Percentiles rank a stretch among this genome's conserved stretches.
Conservation (phyloP, 176 grass and related monocot genomes). For the Metroxylon sagu region DNA sequence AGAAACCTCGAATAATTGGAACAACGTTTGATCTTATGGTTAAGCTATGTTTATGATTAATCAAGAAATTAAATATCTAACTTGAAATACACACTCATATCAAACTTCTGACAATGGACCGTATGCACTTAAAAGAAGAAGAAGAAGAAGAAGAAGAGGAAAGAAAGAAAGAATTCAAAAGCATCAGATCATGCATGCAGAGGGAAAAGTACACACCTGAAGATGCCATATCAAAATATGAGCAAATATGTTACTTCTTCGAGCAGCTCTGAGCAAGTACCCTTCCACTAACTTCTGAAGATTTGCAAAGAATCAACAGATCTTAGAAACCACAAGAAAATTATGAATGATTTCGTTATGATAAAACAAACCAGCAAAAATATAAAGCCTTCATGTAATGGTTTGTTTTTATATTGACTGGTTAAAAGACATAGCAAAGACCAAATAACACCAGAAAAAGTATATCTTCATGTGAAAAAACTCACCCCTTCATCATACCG, state of each 20-base stretch:
- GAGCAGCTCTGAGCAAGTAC: conserved; percentile 93
- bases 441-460: background rate
- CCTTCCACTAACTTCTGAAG: conserved; percentile 95
- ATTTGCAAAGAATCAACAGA: conserved; percentile 13
- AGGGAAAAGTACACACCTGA: conserved; percentile 41
- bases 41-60: too few species aligned
- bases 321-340: background rate
- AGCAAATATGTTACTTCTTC: conserved; percentile 95
- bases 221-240: conserved; percentile 99
- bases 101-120: too few species aligned
- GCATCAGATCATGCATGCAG: too few species aligned
- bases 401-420: too few species aligned
- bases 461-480: conserved; percentile 6
- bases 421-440: too few species aligned
- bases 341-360: too few species aligned
- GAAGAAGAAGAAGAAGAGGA: conserved; percentile 7
- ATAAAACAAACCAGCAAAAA: too few species aligned
- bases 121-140: conserved; percentile 9
- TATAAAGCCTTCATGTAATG: too few species aligned
- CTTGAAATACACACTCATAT: too few species aligned
- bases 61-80: too few species aligned
- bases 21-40: too few species aligned
- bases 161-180: conserved; percentile 4
- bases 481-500: conserved; percentile 95
- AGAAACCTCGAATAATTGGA: too few species aligned